Conservation (phyloP, 768 basidiomycete species). For the Candolleomyces efflorescens region DNA sequence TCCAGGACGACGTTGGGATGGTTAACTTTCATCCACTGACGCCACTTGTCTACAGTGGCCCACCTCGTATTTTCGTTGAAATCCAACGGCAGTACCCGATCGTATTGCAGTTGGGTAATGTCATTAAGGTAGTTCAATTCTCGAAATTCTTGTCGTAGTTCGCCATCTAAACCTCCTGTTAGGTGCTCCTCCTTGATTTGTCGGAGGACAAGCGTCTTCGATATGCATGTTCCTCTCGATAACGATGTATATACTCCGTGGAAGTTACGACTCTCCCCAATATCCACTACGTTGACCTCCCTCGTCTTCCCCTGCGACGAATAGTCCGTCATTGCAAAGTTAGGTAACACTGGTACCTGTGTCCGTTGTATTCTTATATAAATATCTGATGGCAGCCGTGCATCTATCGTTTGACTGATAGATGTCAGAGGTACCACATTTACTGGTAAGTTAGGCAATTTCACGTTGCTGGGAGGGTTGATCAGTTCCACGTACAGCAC, state of each 20-base stretch:
- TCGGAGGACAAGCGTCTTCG: neutral
- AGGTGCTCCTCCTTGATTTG: neutral
- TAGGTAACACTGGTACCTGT: neutral
- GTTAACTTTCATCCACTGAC: too few species aligned
- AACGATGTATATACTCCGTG: neutral
- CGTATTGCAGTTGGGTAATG: too few species aligned
- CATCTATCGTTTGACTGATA: neutral
- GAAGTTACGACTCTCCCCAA: neutral
- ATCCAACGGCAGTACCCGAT: too few species aligned
- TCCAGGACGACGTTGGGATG: neutral
- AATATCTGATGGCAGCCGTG: neutral
- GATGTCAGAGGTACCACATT: constrained; percentile 22
- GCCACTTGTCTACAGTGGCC: neutral
- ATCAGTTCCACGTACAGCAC: constrained; percentile 23
- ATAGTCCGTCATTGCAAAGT: constrained; percentile 7
- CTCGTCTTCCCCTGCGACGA: constrained; percentile 5
- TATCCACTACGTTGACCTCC: neutral
- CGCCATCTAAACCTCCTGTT: neutral
- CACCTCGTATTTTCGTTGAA: too few species aligned
- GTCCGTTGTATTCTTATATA: neutral
- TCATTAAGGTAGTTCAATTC: neutral
- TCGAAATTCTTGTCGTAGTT: neutral
- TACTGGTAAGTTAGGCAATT: constrained; percentile 20
- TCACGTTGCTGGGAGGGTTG: constrained; percentile 17
- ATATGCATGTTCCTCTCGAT: neutral